A percentile compares a stretch with the other conserved stretches of the same genome.
These are phyloP conservation scores for Aspergillus cristatus DNA, from an alignment of 495 filamentous ascomycete genomes.

Conservation along the genomic window DNA sequence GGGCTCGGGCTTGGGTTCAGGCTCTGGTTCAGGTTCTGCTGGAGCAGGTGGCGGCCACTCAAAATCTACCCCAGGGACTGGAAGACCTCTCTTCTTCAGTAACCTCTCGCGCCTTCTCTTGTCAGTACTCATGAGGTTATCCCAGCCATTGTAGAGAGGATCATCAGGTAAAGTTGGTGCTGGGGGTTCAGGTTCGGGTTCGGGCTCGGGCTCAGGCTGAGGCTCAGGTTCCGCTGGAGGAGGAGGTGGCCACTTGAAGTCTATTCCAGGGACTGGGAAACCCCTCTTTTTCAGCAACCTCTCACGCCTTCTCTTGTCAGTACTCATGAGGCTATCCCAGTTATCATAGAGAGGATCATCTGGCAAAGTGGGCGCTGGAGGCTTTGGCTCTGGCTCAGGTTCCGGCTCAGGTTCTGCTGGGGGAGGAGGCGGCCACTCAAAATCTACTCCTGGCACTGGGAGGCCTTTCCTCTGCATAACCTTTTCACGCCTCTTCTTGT, in stretches of 20 bases:
- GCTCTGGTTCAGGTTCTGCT: conserved; percentile 19
- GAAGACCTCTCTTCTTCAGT: conserved; percentile 15
- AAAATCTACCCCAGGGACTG: conserved; percentile 20
- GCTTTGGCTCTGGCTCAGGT: conserved; percentile 16
- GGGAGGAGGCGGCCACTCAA: too few relatives aligned
- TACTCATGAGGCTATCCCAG: conserved; percentile 18
- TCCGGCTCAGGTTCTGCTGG: neutral
- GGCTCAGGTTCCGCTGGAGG: conserved; percentile 8
- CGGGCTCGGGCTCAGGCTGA: conserved; percentile 19
- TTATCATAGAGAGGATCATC: conserved; percentile 20
- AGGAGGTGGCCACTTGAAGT: conserved; percentile 1
- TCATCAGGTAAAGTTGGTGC: conserved; percentile 12
- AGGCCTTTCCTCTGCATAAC: conserved; percentile 25
- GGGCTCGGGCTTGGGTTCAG: conserved; percentile 12
- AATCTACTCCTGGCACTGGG: conserved; percentile 15
- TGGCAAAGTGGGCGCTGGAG: conserved; percentile 5
- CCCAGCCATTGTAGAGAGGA: conserved; percentile 22
- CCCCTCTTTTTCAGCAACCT: conserved; percentile 17
- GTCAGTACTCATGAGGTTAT: conserved; percentile 16
- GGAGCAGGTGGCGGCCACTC: conserved; percentile 16
- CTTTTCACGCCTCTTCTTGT: conserved; percentile 21
- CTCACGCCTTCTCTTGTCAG: conserved; percentile 23
- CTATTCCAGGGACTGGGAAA: conserved; percentile 14
- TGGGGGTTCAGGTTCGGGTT: conserved; percentile 21
- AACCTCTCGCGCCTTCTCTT: conserved; percentile 23